These are phyloP conservation scores for Peronospora destructor DNA, from an alignment of 352 stramenopile species.

Conservation along the genomic window DNA sequence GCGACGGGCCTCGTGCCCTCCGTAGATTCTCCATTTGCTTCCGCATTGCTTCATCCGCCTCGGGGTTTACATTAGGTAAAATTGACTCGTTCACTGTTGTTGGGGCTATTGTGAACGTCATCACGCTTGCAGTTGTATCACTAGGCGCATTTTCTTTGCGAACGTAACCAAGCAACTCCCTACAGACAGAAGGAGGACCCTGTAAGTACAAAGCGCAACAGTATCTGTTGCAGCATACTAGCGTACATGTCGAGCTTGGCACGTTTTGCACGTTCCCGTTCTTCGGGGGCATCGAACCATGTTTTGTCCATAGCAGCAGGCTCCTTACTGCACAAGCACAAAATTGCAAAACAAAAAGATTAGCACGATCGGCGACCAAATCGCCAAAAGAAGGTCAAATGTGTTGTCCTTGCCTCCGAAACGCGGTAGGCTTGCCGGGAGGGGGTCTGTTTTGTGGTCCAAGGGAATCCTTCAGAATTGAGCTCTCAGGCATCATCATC, in stretches of 20 bases:
- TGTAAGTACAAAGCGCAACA: constrained; percentile 7
- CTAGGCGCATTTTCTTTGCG: constrained; percentile 59
- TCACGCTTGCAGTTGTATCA: constrained; percentile 12
- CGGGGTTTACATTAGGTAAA: constrained; percentile 52
- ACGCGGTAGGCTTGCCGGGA: constrained; percentile 50
- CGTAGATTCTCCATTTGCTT: constrained; percentile 59
- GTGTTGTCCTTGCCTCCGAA: constrained; percentile 32
- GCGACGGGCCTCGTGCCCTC: constrained; percentile 52
- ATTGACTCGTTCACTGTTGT: constrained; percentile 58
- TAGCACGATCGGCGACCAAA: background rate
- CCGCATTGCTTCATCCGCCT: constrained; percentile 59
- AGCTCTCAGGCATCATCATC: constrained; percentile 76
- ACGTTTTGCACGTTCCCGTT: constrained; percentile 68
- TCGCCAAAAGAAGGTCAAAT: background rate
- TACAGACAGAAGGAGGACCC: constrained; percentile 17
- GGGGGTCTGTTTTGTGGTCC: constrained; percentile 39
- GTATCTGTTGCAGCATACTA: background rate
- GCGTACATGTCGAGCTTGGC: constrained; percentile 77
- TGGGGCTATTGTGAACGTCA: constrained; percentile 7
- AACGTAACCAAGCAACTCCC: constrained; percentile 76
- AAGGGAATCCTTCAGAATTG: constrained; percentile 68
- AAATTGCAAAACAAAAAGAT: constrained; percentile 6
- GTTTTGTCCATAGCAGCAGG: constrained; percentile 63
- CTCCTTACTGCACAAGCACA: constrained; percentile 48
- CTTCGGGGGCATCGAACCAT: constrained; percentile 79